A percentile compares a stretch with the other conserved stretches of the same genome.
phyloP scores from a whole-genome alignment of 441 rosid genomes.

The Daphne laureola region DNA sequence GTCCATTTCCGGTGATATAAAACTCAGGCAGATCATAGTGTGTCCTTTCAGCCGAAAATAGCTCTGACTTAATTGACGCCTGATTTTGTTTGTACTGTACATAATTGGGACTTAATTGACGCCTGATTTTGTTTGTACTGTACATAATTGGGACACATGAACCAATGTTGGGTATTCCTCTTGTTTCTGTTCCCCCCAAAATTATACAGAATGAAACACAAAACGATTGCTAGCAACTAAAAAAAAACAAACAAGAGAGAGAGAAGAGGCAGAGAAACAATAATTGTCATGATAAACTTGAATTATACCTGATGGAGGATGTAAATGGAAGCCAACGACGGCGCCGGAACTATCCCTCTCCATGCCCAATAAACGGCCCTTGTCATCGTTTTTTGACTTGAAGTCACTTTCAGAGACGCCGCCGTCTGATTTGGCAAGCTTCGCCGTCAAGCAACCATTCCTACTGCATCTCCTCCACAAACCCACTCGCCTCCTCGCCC shows the following conservation, averaged over 20 bases:
- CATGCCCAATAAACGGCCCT: constrained; percentile 30
- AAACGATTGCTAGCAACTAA: neutral
- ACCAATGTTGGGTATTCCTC: too few relatives aligned
- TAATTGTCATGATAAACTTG: neutral
- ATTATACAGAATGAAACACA: too few relatives aligned
- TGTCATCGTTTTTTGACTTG: constrained; percentile 16
- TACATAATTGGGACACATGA: too few relatives aligned
- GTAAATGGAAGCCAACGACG: constrained; percentile 49
- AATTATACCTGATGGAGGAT: constrained; percentile 41
- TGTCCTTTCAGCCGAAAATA: too few relatives aligned
- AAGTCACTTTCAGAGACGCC: constrained; percentile 12
- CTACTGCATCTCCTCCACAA: constrained; percentile 17
- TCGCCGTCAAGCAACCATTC: constrained; percentile 18
- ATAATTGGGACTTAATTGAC: too few relatives aligned
- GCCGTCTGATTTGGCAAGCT: constrained; percentile 19
- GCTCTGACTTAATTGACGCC: too few relatives aligned
- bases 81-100: too few relatives aligned
- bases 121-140: too few relatives aligned
- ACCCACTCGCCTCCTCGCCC: constrained; percentile 21
- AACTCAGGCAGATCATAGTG: too few relatives aligned
- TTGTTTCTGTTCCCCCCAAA: too few relatives aligned
- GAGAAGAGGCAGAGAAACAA: neutral
- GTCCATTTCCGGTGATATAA: too few relatives aligned
- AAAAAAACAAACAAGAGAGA: neutral
- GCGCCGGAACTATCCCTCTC: constrained; percentile 62